Base-by-base conservation (phyloP, 2,329 filamentous ascomycete species). In the Mariannaea sp. region DNA sequence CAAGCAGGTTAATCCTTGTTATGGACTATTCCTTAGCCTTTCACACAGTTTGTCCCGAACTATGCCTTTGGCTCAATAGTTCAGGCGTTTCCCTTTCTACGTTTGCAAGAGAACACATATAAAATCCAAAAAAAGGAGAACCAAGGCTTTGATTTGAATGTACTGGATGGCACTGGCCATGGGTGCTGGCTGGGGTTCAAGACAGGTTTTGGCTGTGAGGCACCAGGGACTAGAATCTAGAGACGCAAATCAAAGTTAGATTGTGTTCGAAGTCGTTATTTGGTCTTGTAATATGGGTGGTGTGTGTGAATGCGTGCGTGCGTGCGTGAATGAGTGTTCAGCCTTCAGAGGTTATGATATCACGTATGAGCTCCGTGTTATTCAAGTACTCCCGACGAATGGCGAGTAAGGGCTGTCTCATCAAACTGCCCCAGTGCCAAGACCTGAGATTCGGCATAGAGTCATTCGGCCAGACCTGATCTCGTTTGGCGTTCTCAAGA, bases 181-280 rank as follows among this genome's bases (percentile, higher is more conserved):
- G 39, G 36, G 42, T 50, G 27, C 52, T 42, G 50, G 41, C 38
- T 47, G 50, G n/a, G 41, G 40, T 49, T 47, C 27, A 42, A 43
- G 57, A 39, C 16, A 30, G 51, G n/a, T 46, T 32, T 58, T 26
- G 44, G 46, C 49, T 36, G 39, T 27, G 54, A 55, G 48, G 54
- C 45, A 56, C 41, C 35, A 47, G 38, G 49, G 36, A 56, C 55
- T 65, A 65, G 62, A 65, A 53, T 58, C 51, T 60, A 61, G 56
- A 61, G 50, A 57, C 52, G 56, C 51, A 49, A 48, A 56, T 33
- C 46, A 50, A 58, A 48, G 43, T 56, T 47, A 53, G 56, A 35
- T 38, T 46, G 49, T 56, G 40, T 46, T 48, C 26, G 35, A 27
- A 7, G 26, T 17, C 20, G 35, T 33, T 40, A 41, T 17, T 17